Conservation (phyloP, 495 filamentous ascomycete genomes). For the Opeltia flavorubescens region DNA sequence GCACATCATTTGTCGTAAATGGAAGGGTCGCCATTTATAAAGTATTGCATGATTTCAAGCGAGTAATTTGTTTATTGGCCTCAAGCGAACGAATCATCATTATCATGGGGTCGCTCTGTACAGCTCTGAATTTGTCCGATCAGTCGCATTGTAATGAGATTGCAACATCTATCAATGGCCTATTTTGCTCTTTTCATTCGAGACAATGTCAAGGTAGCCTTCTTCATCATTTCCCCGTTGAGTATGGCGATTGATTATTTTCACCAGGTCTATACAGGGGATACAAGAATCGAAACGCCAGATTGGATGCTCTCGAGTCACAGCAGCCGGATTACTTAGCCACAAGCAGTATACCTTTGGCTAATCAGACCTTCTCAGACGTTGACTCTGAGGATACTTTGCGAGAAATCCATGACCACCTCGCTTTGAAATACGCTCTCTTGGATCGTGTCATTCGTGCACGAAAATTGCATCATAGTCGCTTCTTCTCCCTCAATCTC, state of each 20-base stretch:
- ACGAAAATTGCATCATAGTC: conserved; percentile 37
- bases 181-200: conserved; percentile 36
- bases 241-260: not conserved
- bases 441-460: conserved; percentile 36
- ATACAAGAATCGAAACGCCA: conserved; percentile 33
- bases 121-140: conserved; percentile 29
- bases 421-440: conserved; percentile 29
- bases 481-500: conserved; percentile 32
- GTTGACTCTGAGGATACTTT: conserved; percentile 24
- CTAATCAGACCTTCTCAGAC: conserved; percentile 27
- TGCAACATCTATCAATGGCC: conserved; percentile 26
- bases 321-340: conserved; percentile 25
- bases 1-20: too few species aligned
- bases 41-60: too few species aligned
- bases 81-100: too few species aligned
- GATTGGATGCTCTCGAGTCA: conserved; percentile 25
- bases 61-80: too few species aligned
- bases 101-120: conserved; percentile 11
- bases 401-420: conserved; percentile 27
- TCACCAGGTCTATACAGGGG: conserved; percentile 28
- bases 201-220: conserved; percentile 26
- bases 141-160: conserved; percentile 19
- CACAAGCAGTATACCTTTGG: conserved; percentile 19
- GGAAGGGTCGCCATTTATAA: too few species aligned
- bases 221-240: not conserved